These are phyloP conservation scores for Passiflora organensis DNA, from an alignment of 345 rosid genomes.

Conservation along the genomic window DNA sequence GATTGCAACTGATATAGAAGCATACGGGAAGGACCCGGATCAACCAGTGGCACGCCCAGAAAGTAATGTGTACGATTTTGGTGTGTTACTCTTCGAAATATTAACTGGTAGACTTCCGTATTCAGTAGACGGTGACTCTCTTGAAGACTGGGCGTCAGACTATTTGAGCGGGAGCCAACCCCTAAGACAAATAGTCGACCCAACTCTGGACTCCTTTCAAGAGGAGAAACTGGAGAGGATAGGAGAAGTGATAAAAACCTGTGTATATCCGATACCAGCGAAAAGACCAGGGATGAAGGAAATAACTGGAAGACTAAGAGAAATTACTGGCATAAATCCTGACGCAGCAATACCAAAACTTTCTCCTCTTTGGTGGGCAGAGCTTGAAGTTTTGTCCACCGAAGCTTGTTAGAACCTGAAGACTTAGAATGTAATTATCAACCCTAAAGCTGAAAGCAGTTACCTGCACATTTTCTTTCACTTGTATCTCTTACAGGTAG, in stretches of 20 bases:
- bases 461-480: neutral
- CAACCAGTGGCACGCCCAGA: constrained; percentile 32
- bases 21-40: constrained; percentile 39
- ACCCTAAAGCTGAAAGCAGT: neutral
- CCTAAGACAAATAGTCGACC: constrained; percentile 53
- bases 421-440: constrained; percentile 9
- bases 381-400: constrained; percentile 74
- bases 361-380: constrained; percentile 97
- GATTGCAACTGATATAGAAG: constrained; percentile 39
- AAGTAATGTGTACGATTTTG: constrained; percentile 60
- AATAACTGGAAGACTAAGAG: constrained; percentile 50
- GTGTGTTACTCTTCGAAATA: constrained; percentile 65
- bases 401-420: constrained; percentile 15
- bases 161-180: constrained; percentile 38
- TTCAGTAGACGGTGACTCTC: constrained; percentile 35
- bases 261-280: constrained; percentile 52
- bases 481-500: constrained; percentile 1
- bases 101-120: constrained; percentile 66
- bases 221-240: constrained; percentile 50
- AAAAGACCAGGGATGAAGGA: constrained; percentile 60
- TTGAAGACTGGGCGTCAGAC: constrained; percentile 48
- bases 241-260: constrained; percentile 52
- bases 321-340: constrained; percentile 66
- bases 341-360: constrained; percentile 64
- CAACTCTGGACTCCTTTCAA: constrained; percentile 48